These are phyloP conservation scores for Sugiyamaella castrensis DNA, from an alignment of 1,139 yeast genomes.

Conservation along the genomic window DNA sequence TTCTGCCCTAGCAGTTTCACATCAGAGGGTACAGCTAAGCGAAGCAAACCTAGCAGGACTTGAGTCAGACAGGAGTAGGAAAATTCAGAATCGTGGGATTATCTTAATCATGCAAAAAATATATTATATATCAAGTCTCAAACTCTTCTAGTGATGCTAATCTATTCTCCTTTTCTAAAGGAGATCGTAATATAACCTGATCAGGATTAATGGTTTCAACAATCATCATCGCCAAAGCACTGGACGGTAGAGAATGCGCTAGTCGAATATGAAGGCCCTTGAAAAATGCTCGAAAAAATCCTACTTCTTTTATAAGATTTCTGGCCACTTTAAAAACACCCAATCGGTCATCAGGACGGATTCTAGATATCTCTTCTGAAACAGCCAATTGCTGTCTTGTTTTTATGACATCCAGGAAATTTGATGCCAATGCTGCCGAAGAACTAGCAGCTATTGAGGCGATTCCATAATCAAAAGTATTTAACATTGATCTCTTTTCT, in stretches of 20 bases:
- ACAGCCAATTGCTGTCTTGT: conserved; percentile 45
- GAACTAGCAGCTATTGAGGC: conserved; percentile 42
- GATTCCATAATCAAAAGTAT: conserved; percentile 34
- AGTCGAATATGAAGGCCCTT: conserved; percentile 42
- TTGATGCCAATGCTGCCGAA: conserved; percentile 40
- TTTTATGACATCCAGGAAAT: conserved; percentile 43
- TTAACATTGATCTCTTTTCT: conserved; percentile 24
- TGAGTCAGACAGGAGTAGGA: no score
- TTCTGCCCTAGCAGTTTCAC: no score
- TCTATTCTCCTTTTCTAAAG: no score
- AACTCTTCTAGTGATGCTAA: no score
- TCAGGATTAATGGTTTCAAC: conserved; percentile 43
- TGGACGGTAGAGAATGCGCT: conserved; percentile 40
- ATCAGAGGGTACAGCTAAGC: no score
- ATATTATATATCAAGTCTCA: no score
- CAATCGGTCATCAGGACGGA: conserved; percentile 40
- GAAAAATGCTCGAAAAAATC: conserved; percentile 38
- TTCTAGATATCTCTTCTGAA: conserved; percentile 39
- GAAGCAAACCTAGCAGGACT: no score
- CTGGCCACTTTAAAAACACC: conserved; percentile 38
- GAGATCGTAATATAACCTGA: no score
- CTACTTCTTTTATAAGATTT: conserved; percentile 40
- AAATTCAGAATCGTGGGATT: no score
- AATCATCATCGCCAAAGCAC: conserved; percentile 42
- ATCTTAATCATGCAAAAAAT: no score